A percentile compares a stretch with the other conserved stretches of the same genome.
Conservation (phyloP, 2,329 filamentous ascomycete genomes). For the Fusarium pseudocircinatum region DNA sequence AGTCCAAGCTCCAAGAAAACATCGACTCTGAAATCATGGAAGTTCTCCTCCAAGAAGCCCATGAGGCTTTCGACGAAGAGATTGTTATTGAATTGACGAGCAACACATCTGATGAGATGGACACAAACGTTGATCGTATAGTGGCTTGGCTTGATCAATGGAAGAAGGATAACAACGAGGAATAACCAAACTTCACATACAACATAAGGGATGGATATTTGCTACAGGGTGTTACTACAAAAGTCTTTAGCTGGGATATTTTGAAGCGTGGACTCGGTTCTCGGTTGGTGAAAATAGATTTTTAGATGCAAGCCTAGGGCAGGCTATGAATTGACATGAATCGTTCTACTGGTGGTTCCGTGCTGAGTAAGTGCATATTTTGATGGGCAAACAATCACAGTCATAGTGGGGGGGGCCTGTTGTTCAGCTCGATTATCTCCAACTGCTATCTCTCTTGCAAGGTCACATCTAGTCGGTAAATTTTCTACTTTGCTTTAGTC, state of each 20-base stretch:
- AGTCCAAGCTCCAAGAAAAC: constrained; percentile 93
- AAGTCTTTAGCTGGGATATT: not conserved
- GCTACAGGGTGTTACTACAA: not conserved
- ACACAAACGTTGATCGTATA: constrained; percentile 86
- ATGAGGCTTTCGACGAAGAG: constrained; percentile 84
- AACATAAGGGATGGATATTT: not conserved
- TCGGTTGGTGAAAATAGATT: constrained; percentile 35
- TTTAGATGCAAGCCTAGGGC: constrained; percentile 33
- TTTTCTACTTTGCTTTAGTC: too few relatives aligned
- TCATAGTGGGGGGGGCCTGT: constrained; percentile 17
- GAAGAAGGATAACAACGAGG: constrained; percentile 70
- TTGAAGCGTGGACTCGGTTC: constrained; percentile 10
- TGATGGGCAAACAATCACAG: not conserved
- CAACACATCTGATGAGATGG: constrained; percentile 84
- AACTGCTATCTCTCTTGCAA: not conserved
- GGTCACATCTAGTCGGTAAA: not conserved
- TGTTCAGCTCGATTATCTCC: constrained; percentile 7
- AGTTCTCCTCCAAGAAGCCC: constrained; percentile 88
- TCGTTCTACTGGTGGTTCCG: constrained; percentile 25
- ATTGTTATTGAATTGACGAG: constrained; percentile 91
- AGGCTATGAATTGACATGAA: constrained; percentile 30
- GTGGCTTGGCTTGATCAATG: constrained; percentile 84
- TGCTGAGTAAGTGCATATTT: constrained; percentile 33
- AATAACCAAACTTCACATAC: not conserved
- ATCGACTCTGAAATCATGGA: constrained; percentile 98